Evolutionary conservation across 2,329 filamentous ascomycete species (phyloP).

Genomic region (Raffaelea ambrosiae): DNA sequence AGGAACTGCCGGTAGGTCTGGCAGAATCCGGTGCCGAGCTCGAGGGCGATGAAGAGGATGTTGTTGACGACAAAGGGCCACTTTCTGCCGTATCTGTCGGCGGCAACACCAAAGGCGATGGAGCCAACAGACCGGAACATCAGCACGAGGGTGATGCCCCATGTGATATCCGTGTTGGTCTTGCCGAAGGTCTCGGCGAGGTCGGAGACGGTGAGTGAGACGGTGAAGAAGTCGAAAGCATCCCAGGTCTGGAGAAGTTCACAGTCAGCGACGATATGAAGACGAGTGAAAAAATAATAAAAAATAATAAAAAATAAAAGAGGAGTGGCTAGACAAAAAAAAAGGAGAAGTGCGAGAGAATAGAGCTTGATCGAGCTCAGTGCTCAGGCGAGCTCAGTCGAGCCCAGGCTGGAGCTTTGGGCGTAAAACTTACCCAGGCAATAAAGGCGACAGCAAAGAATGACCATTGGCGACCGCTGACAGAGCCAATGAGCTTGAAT

Average conservation of each 20-base stretch:
- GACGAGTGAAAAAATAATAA: background rate
- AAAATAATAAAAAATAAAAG: too few species aligned
- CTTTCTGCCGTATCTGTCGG: constrained; percentile 73
- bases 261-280: background rate
- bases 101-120: constrained; percentile 65
- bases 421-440: constrained; percentile 44
- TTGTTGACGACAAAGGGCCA: constrained; percentile 80
- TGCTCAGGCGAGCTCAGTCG: too few species aligned
- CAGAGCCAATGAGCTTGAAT: constrained; percentile 55
- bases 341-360: background rate
- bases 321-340: background rate
- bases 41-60: constrained; percentile 49
- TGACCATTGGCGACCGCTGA: constrained; percentile 60
- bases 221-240: constrained; percentile 75
- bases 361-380: too few species aligned
- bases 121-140: constrained; percentile 69
- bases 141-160: constrained; percentile 67
- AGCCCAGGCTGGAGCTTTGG: too few species aligned
- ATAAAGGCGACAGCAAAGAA: constrained; percentile 68
- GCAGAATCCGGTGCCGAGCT: constrained; percentile 66
- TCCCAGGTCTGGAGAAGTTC: constrained; percentile 48
- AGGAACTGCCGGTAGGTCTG: constrained; percentile 64
- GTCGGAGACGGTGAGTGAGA: constrained; percentile 70
- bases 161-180: constrained; percentile 59
- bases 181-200: constrained; percentile 43